These are phyloP conservation scores for Clavulina sp. DNA, from an alignment of 768 basidiomycete genomes.

Conservation along the genomic window DNA sequence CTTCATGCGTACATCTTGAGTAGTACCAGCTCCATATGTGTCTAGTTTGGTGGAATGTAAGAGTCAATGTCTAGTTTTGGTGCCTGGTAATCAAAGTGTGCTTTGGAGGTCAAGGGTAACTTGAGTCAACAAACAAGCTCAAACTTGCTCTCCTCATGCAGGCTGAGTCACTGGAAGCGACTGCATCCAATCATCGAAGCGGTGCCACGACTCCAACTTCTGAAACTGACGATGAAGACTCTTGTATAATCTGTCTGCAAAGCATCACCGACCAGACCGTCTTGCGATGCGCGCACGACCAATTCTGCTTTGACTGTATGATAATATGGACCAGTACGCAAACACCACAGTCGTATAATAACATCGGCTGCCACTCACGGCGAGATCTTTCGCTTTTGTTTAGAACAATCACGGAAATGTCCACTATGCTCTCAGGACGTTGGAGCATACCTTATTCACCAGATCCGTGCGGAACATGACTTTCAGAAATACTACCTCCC, in stretches of 20 bases:
- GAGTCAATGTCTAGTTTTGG: too few relatives aligned
- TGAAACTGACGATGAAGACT: conserved; percentile 31
- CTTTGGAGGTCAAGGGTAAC: too few relatives aligned
- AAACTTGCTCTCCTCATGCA: too few relatives aligned
- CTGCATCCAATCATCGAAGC: too few relatives aligned
- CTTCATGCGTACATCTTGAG: too few relatives aligned
- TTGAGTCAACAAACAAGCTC: too few relatives aligned
- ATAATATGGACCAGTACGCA: conserved; percentile 62
- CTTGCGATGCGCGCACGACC: conserved; percentile 71
- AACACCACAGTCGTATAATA: conserved; percentile 18
- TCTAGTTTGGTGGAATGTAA: too few relatives aligned
- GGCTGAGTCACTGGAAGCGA: too few relatives aligned
- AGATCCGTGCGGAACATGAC: conserved; percentile 58
- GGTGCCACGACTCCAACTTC: too few relatives aligned
- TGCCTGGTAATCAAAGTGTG: too few relatives aligned
- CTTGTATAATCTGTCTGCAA: conserved; percentile 82
- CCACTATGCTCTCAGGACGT: conserved; percentile 14
- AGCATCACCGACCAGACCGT: conserved; percentile 57
- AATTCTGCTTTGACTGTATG: conserved; percentile 87
- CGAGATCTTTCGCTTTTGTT: not conserved
- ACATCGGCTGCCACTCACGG: not conserved
- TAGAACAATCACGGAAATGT: conserved; percentile 8
- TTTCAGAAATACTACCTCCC: conserved; percentile 65
- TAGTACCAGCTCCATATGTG: too few relatives aligned
- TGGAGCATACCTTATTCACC: conserved; percentile 59